These are phyloP conservation scores for Pleurotus pulmonarius DNA, from an alignment of 768 basidiomycete genomes.

Conservation along the genomic window DNA sequence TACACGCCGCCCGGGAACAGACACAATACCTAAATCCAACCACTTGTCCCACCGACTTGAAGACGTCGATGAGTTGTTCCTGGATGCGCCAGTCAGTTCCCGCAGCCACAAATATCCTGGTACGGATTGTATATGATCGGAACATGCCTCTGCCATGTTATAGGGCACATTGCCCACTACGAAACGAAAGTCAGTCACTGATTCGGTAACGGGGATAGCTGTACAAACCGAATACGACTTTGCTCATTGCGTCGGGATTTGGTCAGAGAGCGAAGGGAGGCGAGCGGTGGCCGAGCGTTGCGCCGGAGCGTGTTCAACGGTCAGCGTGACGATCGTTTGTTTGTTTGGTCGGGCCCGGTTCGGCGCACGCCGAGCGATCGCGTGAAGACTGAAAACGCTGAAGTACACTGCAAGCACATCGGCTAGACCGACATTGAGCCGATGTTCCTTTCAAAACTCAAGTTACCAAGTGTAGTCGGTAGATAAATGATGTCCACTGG, in stretches of 20 bases:
- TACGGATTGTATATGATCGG: not conserved
- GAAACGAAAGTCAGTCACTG: slow-evolving; percentile 1
- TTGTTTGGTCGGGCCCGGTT: too few species aligned
- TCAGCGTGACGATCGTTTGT: too few species aligned
- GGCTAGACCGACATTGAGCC: too few species aligned
- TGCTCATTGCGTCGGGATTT: slow-evolving; percentile 44
- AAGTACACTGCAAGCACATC: too few species aligned
- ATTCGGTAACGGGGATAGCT: not conserved
- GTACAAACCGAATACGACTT: slow-evolving; percentile 67
- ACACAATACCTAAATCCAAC: slow-evolving; percentile 73
- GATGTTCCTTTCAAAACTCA: too few species aligned
- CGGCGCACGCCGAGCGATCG: too few species aligned
- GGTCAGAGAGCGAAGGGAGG: not conserved
- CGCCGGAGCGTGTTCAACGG: too few species aligned
- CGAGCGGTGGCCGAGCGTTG: too few species aligned
- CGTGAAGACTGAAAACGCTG: too few species aligned
- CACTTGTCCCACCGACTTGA: slow-evolving; percentile 86
- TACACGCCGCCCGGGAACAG: not conserved
- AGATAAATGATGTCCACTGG: too few species aligned
- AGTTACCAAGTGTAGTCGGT: too few species aligned
- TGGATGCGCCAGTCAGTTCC: slow-evolving; percentile 19
- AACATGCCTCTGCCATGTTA: slow-evolving; percentile 73
- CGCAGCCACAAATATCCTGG: not conserved
- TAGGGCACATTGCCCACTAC: slow-evolving; percentile 88
- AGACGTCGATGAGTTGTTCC: slow-evolving; percentile 85